phyloP scores from a whole-genome alignment of 2,329 filamentous ascomycete genomes.

The Nigrograna mackinnonii region DNA sequence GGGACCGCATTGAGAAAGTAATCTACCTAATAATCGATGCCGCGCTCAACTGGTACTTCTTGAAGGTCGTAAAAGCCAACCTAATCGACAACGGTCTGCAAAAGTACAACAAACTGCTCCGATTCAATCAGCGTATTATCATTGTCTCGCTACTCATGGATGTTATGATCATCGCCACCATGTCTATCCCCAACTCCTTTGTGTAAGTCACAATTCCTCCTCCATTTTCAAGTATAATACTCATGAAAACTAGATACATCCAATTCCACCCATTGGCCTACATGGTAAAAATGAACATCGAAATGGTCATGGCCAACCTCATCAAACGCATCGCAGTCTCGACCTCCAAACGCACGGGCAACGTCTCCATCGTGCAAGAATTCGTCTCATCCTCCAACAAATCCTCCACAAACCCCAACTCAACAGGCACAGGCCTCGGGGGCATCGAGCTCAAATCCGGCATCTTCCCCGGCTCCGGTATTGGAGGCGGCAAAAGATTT shows the following conservation, averaged over 20 bases:
- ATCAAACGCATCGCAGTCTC: constrained; percentile 45
- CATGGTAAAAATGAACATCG: constrained; percentile 55
- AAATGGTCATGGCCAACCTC: constrained; percentile 57
- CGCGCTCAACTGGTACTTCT: constrained; percentile 43
- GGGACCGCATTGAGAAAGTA: constrained; percentile 43
- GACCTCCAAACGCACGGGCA: constrained; percentile 28
- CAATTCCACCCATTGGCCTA: constrained; percentile 56
- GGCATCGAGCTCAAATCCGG: constrained; percentile 28
- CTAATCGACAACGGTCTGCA: constrained; percentile 53
- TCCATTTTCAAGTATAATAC: background rate
- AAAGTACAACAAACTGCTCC: constrained; percentile 55
- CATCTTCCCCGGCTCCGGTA: constrained; percentile 10
- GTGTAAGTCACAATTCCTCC: constrained; percentile 33
- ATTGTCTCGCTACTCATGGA: constrained; percentile 56
- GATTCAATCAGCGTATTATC: constrained; percentile 56
- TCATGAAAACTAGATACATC: constrained; percentile 41
- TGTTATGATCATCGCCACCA: constrained; percentile 50
- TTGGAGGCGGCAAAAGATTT: background rate
- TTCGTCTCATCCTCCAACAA: constrained; percentile 24
- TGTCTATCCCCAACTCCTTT: constrained; percentile 52
- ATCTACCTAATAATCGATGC: constrained; percentile 42
- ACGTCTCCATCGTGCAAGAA: constrained; percentile 28
- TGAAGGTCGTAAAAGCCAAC: constrained; percentile 49
- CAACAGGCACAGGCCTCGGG: background rate
- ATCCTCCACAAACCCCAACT: constrained; percentile 3